Evolutionary conservation across 441 rosid genomes (phyloP).

Genomic region (Biscutella laevigata): DNA sequence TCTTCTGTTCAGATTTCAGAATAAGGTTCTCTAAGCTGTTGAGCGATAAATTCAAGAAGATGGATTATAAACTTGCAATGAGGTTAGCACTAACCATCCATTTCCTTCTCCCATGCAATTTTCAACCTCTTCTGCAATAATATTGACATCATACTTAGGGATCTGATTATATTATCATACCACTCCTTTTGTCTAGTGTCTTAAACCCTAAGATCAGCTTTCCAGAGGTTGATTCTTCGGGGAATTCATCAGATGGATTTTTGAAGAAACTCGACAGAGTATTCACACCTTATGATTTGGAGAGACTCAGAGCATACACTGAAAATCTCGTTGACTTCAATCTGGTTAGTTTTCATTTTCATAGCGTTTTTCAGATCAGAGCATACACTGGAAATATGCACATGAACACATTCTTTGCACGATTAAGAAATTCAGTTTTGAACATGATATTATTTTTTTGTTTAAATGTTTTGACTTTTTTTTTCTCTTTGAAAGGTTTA

Average conservation of each 20-base stretch:
- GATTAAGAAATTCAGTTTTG: no score
- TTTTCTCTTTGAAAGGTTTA: conserved; percentile 41
- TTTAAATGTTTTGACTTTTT: neutral
- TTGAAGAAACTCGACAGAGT: conserved; percentile 43
- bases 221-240: conserved; percentile 31
- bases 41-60: conserved; percentile 42
- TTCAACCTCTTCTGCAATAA: neutral
- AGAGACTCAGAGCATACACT: conserved; percentile 64
- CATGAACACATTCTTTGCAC: no score
- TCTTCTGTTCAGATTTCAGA: conserved; percentile 56
- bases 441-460: no score
- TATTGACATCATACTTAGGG: neutral
- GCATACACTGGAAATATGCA: no score
- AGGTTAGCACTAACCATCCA: conserved; percentile 48
- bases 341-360: no score
- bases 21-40: conserved; percentile 55
- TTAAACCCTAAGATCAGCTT: conserved; percentile 82
- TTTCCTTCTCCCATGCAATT: neutral
- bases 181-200: conserved; percentile 46
- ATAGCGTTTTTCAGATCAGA: no score
- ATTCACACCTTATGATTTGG: conserved; percentile 64
- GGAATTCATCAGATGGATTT: conserved; percentile 36
- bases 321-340: conserved; percentile 66
- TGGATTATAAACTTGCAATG: conserved; percentile 96
- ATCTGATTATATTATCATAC: conserved; percentile 16